Evolutionary conservation across 805 yeast genomes (phyloP), one percentile per base, ranked within the genome.

Genomic region (Metschnikowia cubensis): DNA sequence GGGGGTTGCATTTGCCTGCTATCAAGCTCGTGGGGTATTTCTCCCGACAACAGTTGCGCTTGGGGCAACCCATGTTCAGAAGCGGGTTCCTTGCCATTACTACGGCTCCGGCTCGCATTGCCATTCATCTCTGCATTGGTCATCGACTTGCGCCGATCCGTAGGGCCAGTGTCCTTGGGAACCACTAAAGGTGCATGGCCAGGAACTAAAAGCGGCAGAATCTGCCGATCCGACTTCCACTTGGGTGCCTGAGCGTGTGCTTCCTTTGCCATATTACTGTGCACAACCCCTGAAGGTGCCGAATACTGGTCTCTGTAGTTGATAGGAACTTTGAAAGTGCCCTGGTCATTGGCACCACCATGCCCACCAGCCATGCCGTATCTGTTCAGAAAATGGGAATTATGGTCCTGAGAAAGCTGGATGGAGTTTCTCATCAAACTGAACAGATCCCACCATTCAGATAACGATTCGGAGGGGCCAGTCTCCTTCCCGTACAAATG

Each of bases 391-490:
- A 17, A 11, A 10, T 33, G 36, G 6, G 15, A 20, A 13, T 18
- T 32, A 10, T 42, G 46, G 22, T 22, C 31, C 13, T 17, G 31
- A 2, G 17, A 15, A 17, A 29, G 40, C 18, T 34, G 39, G 7
- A 25, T 35, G 33, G 46, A 34, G 17, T 35, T 21, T 10, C 39
- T 43, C 39, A 43, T 35, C 33, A 35, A 17, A 35, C 34, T 35
- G 15, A 43, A 25, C 46, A 43, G 40, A 1, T 43, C 39, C 46
- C 46, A 43, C 46, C 46, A 43, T 7, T 43, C 46, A 13, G 39
- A 18, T 21, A 43, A 35, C 14, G 38, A 35, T 21, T 35, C 46
- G 8, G 17, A 17, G 18, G 29, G 17, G 22, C 14, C 33, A 1
- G 46, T 18, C 7, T 35, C 39, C 35, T 34, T 35, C 32, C 38